Base-by-base conservation (phyloP, 768 basidiomycete species). In the Lyophyllum decastes region DNA sequence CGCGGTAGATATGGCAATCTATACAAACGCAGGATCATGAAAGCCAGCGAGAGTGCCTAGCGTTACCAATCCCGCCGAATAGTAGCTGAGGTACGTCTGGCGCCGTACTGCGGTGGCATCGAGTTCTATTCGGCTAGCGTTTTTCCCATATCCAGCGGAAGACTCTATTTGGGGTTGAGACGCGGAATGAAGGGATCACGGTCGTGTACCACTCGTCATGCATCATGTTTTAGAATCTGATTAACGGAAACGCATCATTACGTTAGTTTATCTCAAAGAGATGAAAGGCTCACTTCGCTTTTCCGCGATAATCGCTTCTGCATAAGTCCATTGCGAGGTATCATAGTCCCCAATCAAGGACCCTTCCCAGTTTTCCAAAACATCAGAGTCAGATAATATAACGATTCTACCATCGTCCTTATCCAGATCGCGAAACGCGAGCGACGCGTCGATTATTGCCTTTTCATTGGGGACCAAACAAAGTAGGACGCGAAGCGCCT, bases 351-450 rank as follows among this genome's bases (percentile, higher is more conserved):
- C 59, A 26, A 59, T 50, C 21, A 70, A 38, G 14, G 61, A 66
- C 24, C 55, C 61, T 50, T 69, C 66, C 69, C 68, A 68, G 33
- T 66, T 63, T n/a, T 59, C 63, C 27, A 69, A 27, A 27, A 59
- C 61, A 40, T 70, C 61, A 19, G 60, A 61, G 38, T 69, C 68
- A 14, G 62, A 64, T 17, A 69, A 46, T 14, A 69, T 61, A 22
- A 64, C 66, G 17, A 69, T 48, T 34, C 64, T 61, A 10, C 53
- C 35, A 22, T 65, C 66, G 11, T 59, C 63, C 7, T 43, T 46
- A 41, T 62, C 49, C 12, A 64, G 54, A 2, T 38, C 38, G 27
- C 59, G 59, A 19, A 69, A 55, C 14, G 57, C 59, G 47, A 57
- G 43, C 22, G 61, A 53, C 14, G 65, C 64, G 22, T 57, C 49